A percentile compares a stretch with the other conserved stretches of the same genome.
These are phyloP conservation scores for Cenchrus americanus DNA, from an alignment of 176 grass and related monocot genomes.

Conservation along the genomic window DNA sequence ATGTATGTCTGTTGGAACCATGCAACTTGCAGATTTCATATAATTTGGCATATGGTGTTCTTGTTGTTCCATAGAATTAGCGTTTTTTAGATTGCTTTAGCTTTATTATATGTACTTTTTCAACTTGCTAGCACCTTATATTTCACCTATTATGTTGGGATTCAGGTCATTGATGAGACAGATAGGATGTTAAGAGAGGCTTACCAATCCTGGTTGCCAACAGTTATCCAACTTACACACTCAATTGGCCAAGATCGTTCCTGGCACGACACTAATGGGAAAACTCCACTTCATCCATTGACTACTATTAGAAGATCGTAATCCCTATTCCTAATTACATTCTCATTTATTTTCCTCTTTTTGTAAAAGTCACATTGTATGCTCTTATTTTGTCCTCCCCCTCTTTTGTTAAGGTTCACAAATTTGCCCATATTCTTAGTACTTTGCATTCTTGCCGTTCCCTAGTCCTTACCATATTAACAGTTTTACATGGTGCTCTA, in stretches of 20 bases:
- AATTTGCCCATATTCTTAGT: not conserved
- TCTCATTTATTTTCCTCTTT: not conserved
- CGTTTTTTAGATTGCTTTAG: not conserved
- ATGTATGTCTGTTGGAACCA: conserved; percentile 4
- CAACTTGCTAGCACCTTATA: conserved; percentile 12
- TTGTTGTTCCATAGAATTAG: conserved; percentile 5
- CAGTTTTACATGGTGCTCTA: not conserved
- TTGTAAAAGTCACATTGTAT: not conserved
- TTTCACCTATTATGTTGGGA: conserved; percentile 28
- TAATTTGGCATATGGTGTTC: not conserved
- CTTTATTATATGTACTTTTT: conserved; percentile 1
- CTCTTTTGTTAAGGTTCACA: conserved; percentile 1
- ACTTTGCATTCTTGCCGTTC: not conserved
- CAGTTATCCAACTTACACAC: conserved; percentile 69
- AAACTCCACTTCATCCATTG: conserved; percentile 54
- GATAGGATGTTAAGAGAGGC: conserved; percentile 88
- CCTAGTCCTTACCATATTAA: not conserved
- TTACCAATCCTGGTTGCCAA: conserved; percentile 92
- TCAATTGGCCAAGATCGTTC: conserved; percentile 49
- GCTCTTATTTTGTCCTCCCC: not conserved
- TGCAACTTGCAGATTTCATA: not conserved
- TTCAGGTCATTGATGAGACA: conserved; percentile 92
- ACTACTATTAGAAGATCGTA: conserved; percentile 90
- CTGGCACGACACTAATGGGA: conserved; percentile 21
- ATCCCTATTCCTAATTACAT: conserved; percentile 18